These are phyloP conservation scores for Solanum sejunctum DNA, from an alignment of 257 asterid genomes.

Conservation along the genomic window DNA sequence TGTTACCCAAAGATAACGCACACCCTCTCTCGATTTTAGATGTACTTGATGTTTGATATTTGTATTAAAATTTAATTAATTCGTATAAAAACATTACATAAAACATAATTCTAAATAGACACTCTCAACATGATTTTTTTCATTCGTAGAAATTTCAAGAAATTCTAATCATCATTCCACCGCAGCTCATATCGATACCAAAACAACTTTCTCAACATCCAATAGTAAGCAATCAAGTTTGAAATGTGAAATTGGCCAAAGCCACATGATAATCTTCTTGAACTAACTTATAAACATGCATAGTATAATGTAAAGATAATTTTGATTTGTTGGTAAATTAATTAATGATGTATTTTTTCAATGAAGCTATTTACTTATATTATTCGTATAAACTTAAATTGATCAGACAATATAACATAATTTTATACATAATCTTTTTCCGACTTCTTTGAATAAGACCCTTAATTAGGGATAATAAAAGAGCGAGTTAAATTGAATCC, in stretches of 20 bases:
- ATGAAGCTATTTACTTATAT: neutral
- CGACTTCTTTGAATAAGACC: neutral
- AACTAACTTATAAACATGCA: neutral
- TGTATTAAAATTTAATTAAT: neutral
- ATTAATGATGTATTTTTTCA: neutral
- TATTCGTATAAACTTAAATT: neutral
- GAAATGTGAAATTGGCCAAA: neutral
- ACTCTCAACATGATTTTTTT: no score
- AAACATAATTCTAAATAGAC: neutral
- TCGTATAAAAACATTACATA: neutral
- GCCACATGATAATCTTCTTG: neutral
- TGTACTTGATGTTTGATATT: neutral
- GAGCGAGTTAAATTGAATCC: neutral
- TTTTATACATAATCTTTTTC: neutral
- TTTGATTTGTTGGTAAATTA: neutral
- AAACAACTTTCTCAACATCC: neutral
- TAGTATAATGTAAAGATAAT: neutral
- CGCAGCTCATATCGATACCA: neutral
- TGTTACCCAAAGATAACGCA: neutral
- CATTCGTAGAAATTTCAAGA: accelerated
- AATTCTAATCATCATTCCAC: no score
- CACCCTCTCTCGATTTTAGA: neutral
- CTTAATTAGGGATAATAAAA: neutral
- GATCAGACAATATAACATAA: neutral
- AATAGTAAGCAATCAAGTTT: neutral